Conservation (phyloP, 305 asterid genomes). For the Solanum chacoense region DNA sequence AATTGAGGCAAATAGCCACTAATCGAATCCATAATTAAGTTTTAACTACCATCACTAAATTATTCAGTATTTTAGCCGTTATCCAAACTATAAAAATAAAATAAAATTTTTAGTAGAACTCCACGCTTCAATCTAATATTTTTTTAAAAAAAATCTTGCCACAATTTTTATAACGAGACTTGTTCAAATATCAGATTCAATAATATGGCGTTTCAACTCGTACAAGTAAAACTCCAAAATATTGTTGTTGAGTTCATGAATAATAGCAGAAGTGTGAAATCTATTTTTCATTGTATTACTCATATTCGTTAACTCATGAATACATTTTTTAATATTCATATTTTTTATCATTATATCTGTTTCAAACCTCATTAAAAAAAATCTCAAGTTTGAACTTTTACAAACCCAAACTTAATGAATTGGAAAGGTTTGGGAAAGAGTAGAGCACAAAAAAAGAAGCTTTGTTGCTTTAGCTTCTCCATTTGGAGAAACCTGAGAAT, state of each 20-base stretch:
- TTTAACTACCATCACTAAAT: no score
- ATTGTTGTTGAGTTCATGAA: not conserved
- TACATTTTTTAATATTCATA: not conserved
- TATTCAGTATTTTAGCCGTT: no score
- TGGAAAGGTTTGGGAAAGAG: not conserved
- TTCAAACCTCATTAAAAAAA: not conserved
- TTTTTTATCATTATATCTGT: not conserved
- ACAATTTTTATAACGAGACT: not conserved
- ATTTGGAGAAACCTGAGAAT: slow-evolving; percentile 14
- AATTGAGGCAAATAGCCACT: not conserved
- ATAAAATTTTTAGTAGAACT: not conserved
- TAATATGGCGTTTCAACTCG: not conserved
- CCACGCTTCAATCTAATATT: not conserved
- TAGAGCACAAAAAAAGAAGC: not conserved
- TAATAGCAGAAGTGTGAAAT: not conserved
- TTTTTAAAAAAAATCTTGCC: not conserved
- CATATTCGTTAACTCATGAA: not conserved
- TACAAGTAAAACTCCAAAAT: not conserved
- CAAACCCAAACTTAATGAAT: not conserved
- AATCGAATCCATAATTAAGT: not conserved
- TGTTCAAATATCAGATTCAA: not conserved
- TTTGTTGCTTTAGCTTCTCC: not conserved
- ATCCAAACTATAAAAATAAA: no score
- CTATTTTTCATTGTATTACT: not conserved
- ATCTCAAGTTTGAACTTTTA: not conserved